Percentiles rank a stretch among this genome's conserved stretches.
phyloP scores from a whole-genome alignment of 2,329 filamentous ascomycete species.

The Venturia pyrina region DNA sequence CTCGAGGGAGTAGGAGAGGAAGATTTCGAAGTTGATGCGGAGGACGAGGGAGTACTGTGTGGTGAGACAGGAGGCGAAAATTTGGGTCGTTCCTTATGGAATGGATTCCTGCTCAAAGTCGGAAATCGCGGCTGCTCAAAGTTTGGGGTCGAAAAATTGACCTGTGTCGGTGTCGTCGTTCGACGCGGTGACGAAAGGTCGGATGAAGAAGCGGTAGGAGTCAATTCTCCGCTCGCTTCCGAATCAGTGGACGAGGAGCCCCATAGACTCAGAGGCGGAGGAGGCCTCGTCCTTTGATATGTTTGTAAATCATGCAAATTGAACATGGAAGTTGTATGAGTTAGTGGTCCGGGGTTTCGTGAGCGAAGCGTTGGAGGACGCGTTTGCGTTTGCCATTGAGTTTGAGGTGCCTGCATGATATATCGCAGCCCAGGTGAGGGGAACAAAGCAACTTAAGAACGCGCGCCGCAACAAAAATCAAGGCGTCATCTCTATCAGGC shows the following conservation, averaged over 20 bases:
- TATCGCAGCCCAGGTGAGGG: not conserved
- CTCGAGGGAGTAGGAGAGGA: constrained; percentile 9
- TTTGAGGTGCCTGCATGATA: constrained; percentile 1
- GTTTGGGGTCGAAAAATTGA: not conserved
- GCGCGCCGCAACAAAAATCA: not conserved
- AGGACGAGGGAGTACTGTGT: constrained; percentile 19
- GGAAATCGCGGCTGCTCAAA: constrained; percentile 2
- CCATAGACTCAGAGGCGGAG: constrained; percentile 27
- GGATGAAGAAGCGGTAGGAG: constrained; percentile 8
- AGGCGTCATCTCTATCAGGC: constrained; percentile 3
- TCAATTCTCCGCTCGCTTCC: constrained; percentile 7
- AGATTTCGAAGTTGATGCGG: not conserved
- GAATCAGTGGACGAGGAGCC: constrained; percentile 28
- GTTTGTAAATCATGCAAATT: constrained; percentile 27
- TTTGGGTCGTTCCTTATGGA: not conserved
- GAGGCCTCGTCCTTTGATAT: constrained; percentile 5
- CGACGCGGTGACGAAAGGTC: constrained; percentile 7
- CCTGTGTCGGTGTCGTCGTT: constrained; percentile 7
- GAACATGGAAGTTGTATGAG: constrained; percentile 30
- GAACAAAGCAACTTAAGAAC: not conserved
- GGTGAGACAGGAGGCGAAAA: constrained; percentile 22
- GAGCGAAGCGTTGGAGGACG: constrained; percentile 1
- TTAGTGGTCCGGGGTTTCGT: constrained; percentile 16
- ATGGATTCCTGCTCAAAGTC: constrained; percentile 1
- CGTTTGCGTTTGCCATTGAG: constrained; percentile 5